A percentile compares a stretch with the other conserved stretches of the same genome.
These are phyloP conservation scores for Candida michaelii DNA, from an alignment of 805 yeast genomes.

Conservation along the genomic window DNA sequence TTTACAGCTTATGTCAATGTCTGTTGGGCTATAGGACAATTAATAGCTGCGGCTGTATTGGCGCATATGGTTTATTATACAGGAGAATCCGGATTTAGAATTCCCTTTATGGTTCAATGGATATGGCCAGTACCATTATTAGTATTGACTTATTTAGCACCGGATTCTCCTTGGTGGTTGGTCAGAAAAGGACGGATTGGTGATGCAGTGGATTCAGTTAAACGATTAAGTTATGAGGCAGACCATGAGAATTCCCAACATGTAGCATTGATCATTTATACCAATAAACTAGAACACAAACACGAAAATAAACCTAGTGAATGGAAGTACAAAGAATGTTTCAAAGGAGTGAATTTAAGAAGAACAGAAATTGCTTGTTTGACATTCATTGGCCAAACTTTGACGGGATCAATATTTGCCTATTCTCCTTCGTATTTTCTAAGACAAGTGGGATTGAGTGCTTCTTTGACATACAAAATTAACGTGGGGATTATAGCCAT, in stretches of 20 bases:
- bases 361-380: constrained; percentile 50
- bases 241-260: constrained; percentile 31
- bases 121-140: constrained; percentile 51
- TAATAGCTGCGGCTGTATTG: constrained; percentile 52
- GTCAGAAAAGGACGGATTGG: constrained; percentile 38
- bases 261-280: constrained; percentile 34
- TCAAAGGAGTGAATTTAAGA: constrained; percentile 45
- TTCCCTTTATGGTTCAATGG: constrained; percentile 62
- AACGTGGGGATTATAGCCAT: constrained; percentile 43
- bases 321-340: constrained; percentile 41
- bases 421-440: constrained; percentile 51
- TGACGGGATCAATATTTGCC: constrained; percentile 45
- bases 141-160: constrained; percentile 42
- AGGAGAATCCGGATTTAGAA: constrained; percentile 42
- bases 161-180: constrained; percentile 60
- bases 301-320: constrained; percentile 32
- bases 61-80: constrained; percentile 26
- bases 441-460: constrained; percentile 46
- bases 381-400: constrained; percentile 44
- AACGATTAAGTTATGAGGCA: constrained; percentile 31
- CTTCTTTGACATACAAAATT: constrained; percentile 42
- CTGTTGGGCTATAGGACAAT: constrained; percentile 57
- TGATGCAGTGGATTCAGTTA: constrained; percentile 43
- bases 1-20: constrained; percentile 48
- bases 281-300: constrained; percentile 26